Base-by-base conservation (phyloP, 2,329 filamentous ascomycete genomes). In the Onygenales sp. region DNA sequence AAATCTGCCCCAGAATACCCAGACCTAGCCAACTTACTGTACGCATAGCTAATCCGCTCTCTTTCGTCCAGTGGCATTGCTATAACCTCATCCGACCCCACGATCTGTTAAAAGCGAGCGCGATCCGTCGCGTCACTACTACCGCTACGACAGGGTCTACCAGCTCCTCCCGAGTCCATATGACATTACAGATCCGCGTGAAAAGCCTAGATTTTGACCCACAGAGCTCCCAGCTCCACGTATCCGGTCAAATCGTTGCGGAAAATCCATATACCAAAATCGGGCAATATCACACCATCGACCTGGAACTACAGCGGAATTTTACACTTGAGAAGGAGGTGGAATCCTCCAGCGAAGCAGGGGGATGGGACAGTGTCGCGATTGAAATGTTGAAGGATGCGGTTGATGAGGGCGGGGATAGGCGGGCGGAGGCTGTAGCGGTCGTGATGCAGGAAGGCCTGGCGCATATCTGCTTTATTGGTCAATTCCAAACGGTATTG, bases 351-450 rank as follows among this genome's bases (percentile, higher is more conserved):
- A 67, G 67, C 27, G 67, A 69, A 33, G 66, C 52, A 60, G 73
- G 66, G 39, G 81, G 90, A 43, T 98, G 93, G 93, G 93, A 98
- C 69, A 91, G 86, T 60, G 84, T 98, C 9, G 88, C 91, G 3
- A 75, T 86, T 47, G 84, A 87, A 55, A 85, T 87, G 45, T 78
- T 98, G 9, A 77, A 81, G 54, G 89, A 95, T 67, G 86, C 90
- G 0, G 78, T 92, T 11, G 84, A 88, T 61, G 83, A 87, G 60
- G 61, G 70, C 1, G 69, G 70, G 3, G 85, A 89, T 59, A 84
- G 85, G 63, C 84, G 87, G 57, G 90, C 89, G 1, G 86, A 92
- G 57, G 79, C 95, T 14, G 89, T 90, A 53, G 92, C 93, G 0
- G 85, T 97, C 0, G 87, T 97, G 27, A 92, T 98, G 86, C 88